Conservation (phyloP, 2,329 filamentous ascomycete genomes). For the Ophiostoma ips region DNA sequence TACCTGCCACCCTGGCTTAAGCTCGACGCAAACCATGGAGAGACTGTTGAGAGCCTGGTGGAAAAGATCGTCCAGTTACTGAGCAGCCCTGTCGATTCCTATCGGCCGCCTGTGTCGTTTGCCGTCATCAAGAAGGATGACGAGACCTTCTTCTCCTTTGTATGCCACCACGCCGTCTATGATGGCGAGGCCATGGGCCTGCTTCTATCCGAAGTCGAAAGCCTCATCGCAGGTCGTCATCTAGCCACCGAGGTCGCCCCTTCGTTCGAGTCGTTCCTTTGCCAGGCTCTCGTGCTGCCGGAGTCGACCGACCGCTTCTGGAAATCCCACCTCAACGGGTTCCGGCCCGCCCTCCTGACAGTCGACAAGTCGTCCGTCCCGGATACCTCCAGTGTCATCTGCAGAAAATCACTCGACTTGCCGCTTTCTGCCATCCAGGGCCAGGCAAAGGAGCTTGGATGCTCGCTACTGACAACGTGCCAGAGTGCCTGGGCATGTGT, state of each 20-base stretch:
- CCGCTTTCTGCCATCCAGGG: slow-evolving; percentile 33
- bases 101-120: slow-evolving; percentile 31
- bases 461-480: slow-evolving; percentile 51
- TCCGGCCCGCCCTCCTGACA: slow-evolving; percentile 23
- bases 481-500: slow-evolving; percentile 62
- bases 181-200: slow-evolving; percentile 65
- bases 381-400: background rate
- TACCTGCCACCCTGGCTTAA: slow-evolving; percentile 28
- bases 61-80: slow-evolving; percentile 27
- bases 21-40: slow-evolving; percentile 1
- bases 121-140: slow-evolving; percentile 24
- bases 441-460: slow-evolving; percentile 36
- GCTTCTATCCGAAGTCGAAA: slow-evolving; percentile 58
- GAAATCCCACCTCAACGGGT: slow-evolving; percentile 38
- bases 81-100: slow-evolving; percentile 28
- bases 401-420: slow-evolving; percentile 19
- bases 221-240: slow-evolving; percentile 30
- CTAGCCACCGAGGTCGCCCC: slow-evolving; percentile 34
- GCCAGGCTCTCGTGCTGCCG: slow-evolving; percentile 36
- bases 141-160: slow-evolving; percentile 29
- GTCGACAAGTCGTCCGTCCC: background rate
- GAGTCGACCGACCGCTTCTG: slow-evolving; percentile 50
- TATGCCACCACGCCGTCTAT: slow-evolving; percentile 71
- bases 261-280: slow-evolving; percentile 50
- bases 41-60: slow-evolving; percentile 22